Conservation (phyloP, 176 grass and related monocot species). For the Cymbopogon citratus region DNA sequence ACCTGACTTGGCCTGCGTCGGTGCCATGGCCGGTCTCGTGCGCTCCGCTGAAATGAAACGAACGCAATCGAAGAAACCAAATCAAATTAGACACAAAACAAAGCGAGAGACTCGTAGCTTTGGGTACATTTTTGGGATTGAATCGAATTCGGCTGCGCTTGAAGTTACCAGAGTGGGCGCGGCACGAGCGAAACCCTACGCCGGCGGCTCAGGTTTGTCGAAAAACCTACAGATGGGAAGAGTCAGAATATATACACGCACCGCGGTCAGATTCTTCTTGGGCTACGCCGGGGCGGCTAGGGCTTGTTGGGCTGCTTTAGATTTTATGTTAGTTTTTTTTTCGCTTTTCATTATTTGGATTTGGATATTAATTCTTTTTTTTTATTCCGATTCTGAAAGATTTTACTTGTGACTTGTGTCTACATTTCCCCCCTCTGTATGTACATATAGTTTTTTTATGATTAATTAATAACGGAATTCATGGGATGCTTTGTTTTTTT, state of each 20-base stretch:
- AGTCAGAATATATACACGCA: not conserved
- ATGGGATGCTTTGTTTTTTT: too few species aligned
- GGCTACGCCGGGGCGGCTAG: not conserved
- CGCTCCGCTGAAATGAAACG: not conserved
- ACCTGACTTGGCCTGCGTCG: slow-evolving; percentile 51
- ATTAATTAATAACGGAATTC: too few species aligned
- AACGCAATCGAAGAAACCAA: not conserved
- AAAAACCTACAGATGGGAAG: not conserved
- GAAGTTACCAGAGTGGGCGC: not conserved
- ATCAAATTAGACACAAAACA: not conserved
- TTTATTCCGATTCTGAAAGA: not conserved
- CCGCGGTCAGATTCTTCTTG: not conserved
- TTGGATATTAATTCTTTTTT: not conserved
- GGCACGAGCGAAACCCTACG: slow-evolving; percentile 24
- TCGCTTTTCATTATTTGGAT: not conserved
- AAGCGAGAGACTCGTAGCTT: not conserved
- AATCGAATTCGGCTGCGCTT: not conserved
- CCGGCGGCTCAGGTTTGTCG: slow-evolving; percentile 2
- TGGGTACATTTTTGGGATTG: not conserved
- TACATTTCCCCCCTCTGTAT: too few species aligned
- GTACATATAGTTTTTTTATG: too few species aligned
- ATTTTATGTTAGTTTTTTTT: not conserved
- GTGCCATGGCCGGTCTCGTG: slow-evolving; percentile 32
- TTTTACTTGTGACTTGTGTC: too few species aligned
- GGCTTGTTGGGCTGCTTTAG: not conserved